Base-by-base conservation (phyloP, 352 stramenopile genomes). In the Globisporangium lucens region DNA sequence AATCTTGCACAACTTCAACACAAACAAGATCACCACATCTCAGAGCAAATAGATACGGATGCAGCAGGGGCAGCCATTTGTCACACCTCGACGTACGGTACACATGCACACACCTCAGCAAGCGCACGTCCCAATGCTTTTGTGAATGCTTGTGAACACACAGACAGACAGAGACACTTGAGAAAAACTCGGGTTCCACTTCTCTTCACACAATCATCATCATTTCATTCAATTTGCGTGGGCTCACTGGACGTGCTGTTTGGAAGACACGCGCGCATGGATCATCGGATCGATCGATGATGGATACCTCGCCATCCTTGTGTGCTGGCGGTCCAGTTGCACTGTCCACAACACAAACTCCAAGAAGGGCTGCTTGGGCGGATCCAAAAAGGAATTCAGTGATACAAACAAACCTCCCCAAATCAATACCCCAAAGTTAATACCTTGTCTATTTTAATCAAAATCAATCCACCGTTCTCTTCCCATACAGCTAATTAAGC, bases 1-100 rank as follows among this genome's bases (percentile, higher is more conserved):
- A 59, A 59, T 59, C 30, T 30, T 15, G 53, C 53, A 35, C 52
- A 58, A 58, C 52, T 58, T 58, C 52, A 58, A 58, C 52, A 57
- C 49, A 56, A n/a, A 20, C 52, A 58, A 58, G 52, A 38, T 58
- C 52, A 38, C 52, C 24, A 22, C 24, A 33, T 58, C 29, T 58
- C 52, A 24, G 29, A 20, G 53, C 53, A n/a, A 60, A 60, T 15
- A 27, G 27, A 36, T 60, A 43, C 52, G 24, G 52, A 27, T 12
- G 47, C 27, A 58, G 27, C 52, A 58, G 38, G 52, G 43, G 53
- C 53, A 43, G 53, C 53, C 53, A 60, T 60, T 60, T 60, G 53
- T 60, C 29, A 33, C 30, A 60, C 53, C 27, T 59, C 20, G 4
- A 33, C 8, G 29, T 46, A 46, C 38, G 12, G 38, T 46, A 20